A percentile compares a stretch with the other conserved stretches of the same genome.
Evolutionary conservation across 805 yeast genomes (phyloP).

Genomic region (Priceomyces medius): DNA sequence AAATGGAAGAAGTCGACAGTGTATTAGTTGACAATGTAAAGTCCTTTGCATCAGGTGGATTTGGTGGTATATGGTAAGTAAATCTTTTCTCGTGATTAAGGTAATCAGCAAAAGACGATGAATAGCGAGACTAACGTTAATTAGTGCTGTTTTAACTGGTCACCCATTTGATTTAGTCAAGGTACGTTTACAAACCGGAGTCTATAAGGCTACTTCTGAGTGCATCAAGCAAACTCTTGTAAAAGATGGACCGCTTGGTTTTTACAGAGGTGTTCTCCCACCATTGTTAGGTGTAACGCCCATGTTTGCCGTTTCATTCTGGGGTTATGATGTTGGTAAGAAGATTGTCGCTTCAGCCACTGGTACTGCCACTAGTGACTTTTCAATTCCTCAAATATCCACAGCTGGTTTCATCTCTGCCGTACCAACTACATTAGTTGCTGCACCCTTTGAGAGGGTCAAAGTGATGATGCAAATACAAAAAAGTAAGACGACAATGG

Average conservation of each 20-base stretch:
- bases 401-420: conserved; percentile 95
- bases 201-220: conserved; percentile 58
- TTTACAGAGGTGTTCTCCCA: conserved; percentile 91
- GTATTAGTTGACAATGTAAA: conserved; percentile 73
- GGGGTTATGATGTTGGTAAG: conserved; percentile 97
- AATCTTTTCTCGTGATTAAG: neutral
- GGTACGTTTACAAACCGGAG: conserved; percentile 86
- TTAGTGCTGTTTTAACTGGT: conserved; percentile 86
- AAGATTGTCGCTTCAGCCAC: conserved; percentile 54
- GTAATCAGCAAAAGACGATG: neutral
- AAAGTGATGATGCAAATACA: conserved; percentile 90
- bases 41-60: conserved; percentile 89
- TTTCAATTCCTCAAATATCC: conserved; percentile 70
- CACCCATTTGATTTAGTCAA: conserved; percentile 95
- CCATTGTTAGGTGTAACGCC: conserved; percentile 97
- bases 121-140: conserved; percentile 10
- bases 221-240: conserved; percentile 71
- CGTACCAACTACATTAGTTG: conserved; percentile 89
- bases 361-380: conserved; percentile 37
- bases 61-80: conserved; percentile 75
- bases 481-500: conserved; percentile 49
- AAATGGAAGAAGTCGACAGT: conserved; percentile 46
- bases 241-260: conserved; percentile 75
- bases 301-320: conserved; percentile 95
- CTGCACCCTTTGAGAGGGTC: conserved; percentile 97